Evolutionary conservation across 176 grass and related monocot species (phyloP).

Genomic region (Carex scoparia): DNA sequence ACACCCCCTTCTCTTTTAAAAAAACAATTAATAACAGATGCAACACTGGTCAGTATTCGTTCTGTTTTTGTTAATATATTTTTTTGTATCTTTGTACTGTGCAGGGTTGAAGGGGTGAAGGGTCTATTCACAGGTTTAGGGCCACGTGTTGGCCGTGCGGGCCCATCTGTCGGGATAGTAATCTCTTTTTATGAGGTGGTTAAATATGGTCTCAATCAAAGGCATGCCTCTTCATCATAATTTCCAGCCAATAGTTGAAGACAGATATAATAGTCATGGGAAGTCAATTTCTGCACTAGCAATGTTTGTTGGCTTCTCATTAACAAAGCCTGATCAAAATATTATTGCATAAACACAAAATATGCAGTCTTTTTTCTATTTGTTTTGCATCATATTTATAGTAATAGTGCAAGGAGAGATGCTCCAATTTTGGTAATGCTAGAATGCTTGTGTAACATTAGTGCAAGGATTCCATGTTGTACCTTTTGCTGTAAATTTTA

Average conservation of each 20-base stretch:
- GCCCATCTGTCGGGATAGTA: constrained; percentile 92
- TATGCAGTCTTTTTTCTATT: neutral
- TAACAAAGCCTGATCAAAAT: constrained; percentile 4
- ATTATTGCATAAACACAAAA: neutral
- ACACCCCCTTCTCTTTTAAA: neutral
- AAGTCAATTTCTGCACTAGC: neutral
- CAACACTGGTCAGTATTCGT: neutral
- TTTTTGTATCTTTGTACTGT: constrained; percentile 20
- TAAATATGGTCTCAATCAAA: constrained; percentile 69
- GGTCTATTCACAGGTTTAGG: constrained; percentile 77
- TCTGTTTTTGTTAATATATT: neutral
- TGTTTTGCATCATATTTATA: neutral
- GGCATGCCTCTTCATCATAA: constrained; percentile 28
- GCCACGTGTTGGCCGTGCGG: constrained; percentile 80
- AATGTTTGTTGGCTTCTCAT: neutral
- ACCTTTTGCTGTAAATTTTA: constrained; percentile 4
- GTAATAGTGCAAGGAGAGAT: neutral
- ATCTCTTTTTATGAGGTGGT: constrained; percentile 92
- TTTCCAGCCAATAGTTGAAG: neutral
- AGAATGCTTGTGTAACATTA: neutral
- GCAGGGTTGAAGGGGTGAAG: constrained; percentile 66
- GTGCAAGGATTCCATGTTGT: neutral
- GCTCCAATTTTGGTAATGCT: neutral
- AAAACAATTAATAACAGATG: neutral
- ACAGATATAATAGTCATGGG: neutral